phyloP scores from a whole-genome alignment of 192 early-diverging fungal genomes.

The Backusella mclennaniae region DNA sequence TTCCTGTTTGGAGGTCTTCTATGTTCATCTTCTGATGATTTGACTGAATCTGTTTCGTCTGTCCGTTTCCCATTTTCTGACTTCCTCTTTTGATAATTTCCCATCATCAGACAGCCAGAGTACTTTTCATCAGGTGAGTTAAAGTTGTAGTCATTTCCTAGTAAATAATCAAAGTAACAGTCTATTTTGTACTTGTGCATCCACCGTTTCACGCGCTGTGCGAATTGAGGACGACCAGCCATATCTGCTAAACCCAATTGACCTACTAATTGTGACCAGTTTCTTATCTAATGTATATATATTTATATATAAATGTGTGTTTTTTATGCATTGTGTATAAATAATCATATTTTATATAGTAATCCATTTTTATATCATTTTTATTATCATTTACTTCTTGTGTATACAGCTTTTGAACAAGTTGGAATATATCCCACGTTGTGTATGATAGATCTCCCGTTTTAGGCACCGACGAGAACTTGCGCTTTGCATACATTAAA shows the following conservation, averaged over 20 bases:
- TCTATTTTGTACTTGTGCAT: slow-evolving; percentile 44
- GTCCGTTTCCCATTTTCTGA: not conserved
- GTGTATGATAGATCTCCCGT: slow-evolving; percentile 37
- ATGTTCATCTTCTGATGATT: not conserved
- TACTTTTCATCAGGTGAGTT: slow-evolving; percentile 27
- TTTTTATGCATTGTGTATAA: too few species aligned
- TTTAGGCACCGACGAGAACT: slow-evolving; percentile 35
- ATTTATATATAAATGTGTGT: too few species aligned
- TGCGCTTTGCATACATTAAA: slow-evolving; percentile 31
- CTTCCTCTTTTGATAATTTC: slow-evolving; percentile 34
- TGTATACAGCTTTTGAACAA: slow-evolving; percentile 31
- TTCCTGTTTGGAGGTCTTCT: not conserved
- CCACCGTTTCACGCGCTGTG: slow-evolving; percentile 41
- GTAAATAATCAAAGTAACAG: slow-evolving; percentile 40
- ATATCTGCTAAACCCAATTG: slow-evolving; percentile 36
- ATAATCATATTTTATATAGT: too few species aligned
- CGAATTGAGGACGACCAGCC: slow-evolving; percentile 36
- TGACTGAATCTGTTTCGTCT: slow-evolving; percentile 5
- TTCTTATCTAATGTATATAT: slow-evolving; percentile 32
- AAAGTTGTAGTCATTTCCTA: slow-evolving; percentile 33
- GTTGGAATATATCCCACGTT: slow-evolving; percentile 34
- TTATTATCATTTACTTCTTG: slow-evolving; percentile 26
- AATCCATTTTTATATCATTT: not conserved
- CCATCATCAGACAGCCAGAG: slow-evolving; percentile 37
- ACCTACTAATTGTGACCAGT: slow-evolving; percentile 44